Conservation (phyloP, 331 rosid species). For the Rosa hybrid region DNA sequence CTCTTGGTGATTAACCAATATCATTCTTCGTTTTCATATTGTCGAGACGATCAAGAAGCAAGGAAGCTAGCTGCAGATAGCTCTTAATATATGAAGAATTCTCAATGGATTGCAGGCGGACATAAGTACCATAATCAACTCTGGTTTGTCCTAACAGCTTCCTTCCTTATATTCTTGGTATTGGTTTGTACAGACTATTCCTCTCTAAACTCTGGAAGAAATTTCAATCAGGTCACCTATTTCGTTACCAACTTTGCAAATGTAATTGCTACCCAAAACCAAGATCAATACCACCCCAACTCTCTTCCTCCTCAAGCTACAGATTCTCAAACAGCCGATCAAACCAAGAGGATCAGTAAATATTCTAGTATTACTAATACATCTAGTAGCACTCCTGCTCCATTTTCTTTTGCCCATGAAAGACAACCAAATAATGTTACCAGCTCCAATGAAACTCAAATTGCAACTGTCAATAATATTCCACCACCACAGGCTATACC, state of each 20-base stretch:
- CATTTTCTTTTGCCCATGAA: constrained; percentile 1
- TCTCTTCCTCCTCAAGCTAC: constrained; percentile 5
- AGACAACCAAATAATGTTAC: neutral
- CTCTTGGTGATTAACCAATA: neutral
- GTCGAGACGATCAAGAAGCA: neutral
- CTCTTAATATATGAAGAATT: constrained; percentile 8
- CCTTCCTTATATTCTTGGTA: neutral
- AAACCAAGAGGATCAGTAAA: neutral
- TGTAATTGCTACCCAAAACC: constrained; percentile 6
- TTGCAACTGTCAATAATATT: neutral
- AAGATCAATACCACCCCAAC: neutral
- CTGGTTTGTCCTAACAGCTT: constrained; percentile 16
- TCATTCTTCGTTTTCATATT: neutral
- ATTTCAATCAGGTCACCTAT: constrained; percentile 11
- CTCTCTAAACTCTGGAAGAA: neutral
- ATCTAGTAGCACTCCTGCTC: neutral
- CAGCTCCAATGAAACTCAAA: neutral
- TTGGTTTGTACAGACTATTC: constrained; percentile 14
- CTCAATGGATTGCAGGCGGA: neutral
- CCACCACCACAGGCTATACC: neutral
- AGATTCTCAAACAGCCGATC: neutral
- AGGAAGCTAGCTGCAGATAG: neutral
- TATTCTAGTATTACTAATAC: neutral
- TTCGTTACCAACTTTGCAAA: constrained; percentile 4
- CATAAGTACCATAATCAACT: neutral